phyloP scores from a whole-genome alignment of 1,139 yeast genomes.

The Kodamaea suecica region DNA sequence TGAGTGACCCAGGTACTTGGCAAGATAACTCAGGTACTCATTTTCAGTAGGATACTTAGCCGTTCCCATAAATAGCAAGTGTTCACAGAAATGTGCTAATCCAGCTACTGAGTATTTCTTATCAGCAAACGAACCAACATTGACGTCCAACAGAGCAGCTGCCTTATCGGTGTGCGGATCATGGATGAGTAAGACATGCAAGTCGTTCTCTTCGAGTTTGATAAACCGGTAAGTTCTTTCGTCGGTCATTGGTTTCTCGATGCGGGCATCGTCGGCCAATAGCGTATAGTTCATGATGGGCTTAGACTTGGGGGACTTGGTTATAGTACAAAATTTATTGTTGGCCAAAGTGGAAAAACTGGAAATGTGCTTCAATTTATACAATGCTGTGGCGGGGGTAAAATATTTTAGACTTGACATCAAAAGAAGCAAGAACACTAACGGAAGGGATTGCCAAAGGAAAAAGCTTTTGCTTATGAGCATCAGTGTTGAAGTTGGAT shows the following conservation, averaged over 20 bases:
- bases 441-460: background rate
- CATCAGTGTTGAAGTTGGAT: background rate
- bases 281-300: constrained; percentile 6
- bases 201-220: constrained; percentile 55
- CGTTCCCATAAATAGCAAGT: constrained; percentile 95
- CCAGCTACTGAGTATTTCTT: constrained; percentile 70
- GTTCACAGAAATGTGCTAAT: constrained; percentile 96
- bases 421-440: background rate
- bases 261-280: constrained; percentile 19
- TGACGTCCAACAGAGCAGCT: constrained; percentile 90
- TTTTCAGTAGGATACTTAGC: constrained; percentile 87
- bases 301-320: background rate
- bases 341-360: background rate
- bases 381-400: constrained; percentile 1
- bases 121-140: constrained; percentile 87
- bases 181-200: constrained; percentile 73
- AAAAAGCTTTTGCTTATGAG: background rate
- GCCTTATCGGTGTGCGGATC: constrained; percentile 88
- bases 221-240: constrained; percentile 72
- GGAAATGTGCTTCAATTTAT: background rate
- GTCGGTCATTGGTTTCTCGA: constrained; percentile 66
- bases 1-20: constrained; percentile 62
- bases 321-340: background rate
- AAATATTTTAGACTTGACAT: constrained; percentile 1
- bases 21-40: constrained; percentile 74